These are phyloP conservation scores for Serpula lacrymans DNA, from an alignment of 768 basidiomycete species.

Conservation along the genomic window DNA sequence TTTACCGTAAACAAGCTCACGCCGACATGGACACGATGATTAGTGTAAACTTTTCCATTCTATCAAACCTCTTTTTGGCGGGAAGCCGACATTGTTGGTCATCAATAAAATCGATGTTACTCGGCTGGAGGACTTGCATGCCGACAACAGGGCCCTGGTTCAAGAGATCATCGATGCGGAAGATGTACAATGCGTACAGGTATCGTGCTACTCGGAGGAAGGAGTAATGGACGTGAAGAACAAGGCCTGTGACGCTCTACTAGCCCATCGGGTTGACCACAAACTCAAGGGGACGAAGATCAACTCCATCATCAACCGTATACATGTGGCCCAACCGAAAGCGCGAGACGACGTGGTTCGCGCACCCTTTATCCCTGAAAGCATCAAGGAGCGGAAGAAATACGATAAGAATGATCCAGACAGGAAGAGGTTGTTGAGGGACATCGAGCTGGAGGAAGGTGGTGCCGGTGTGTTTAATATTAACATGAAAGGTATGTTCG, in stretches of 20 bases:
- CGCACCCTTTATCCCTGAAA: constrained; percentile 86
- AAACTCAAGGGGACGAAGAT: constrained; percentile 95
- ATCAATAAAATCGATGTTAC: constrained; percentile 98
- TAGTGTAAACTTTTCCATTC: constrained; percentile 99
- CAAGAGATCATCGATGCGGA: constrained; percentile 81
- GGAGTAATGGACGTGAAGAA: constrained; percentile 98
- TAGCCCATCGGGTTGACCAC: constrained; percentile 90
- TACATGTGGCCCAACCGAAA: constrained; percentile 92
- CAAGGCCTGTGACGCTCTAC: constrained; percentile 90
- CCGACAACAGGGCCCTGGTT: constrained; percentile 74
- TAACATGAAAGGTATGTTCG: constrained; percentile 73
- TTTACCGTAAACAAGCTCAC: constrained; percentile 1
- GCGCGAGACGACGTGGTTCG: constrained; percentile 88
- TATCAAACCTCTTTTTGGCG: constrained; percentile 94
- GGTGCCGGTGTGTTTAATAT: constrained; percentile 90
- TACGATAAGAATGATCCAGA: constrained; percentile 87
- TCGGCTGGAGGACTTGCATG: constrained; percentile 78
- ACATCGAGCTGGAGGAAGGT: constrained; percentile 82
- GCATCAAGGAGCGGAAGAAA: constrained; percentile 69
- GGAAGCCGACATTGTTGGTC: constrained; percentile 91
- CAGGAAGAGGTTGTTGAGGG: constrained; percentile 68
- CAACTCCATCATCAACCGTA: constrained; percentile 88
- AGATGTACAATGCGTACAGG: constrained; percentile 72
- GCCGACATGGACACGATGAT: no score
- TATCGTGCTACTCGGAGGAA: constrained; percentile 95